Evolutionary conservation across 2,329 filamentous ascomycete species (phyloP), one percentile per base, ranked within the genome.

Genomic region (Cladophialophora exuberans): DNA sequence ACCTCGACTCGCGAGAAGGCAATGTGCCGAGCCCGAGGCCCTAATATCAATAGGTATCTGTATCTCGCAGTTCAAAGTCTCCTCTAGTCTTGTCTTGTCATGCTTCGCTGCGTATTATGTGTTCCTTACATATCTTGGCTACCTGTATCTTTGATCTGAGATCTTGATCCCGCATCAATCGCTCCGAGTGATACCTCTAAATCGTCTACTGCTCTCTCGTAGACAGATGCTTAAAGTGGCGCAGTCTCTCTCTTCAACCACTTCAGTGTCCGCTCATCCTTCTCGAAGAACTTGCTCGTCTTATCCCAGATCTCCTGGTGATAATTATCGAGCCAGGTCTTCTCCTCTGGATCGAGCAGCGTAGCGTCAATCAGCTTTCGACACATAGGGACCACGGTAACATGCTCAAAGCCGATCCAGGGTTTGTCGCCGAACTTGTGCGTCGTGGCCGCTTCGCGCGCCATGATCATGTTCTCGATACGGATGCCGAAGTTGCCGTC

Each of bases 371-470:
- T 91, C 61, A 99, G 76, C 59, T 90, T 97, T 58, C 86, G 83
- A 74, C 93, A 97, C 73, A 96, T 91, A 0, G 94, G 94, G 15
- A 93, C 90, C 90, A 99, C 90, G 0, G 94, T 99, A 62, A 97
- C 91, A 72, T 96, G 90, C 76, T 99, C 93, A 64, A 99, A 99
- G 3, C 92, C 91, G 30, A 97, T 78, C 74, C 89, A 99, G 2
- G 92, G 88, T 76, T 96, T 96, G 65, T 96, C 93, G 17, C 92
- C 93, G 68, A 97, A 97, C 30, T 86, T 84, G 72, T 96, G 83
- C 59, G 86, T 86, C 3, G 93, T 96, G 72, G 92, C 79, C n/a
- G 88, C 87, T 70, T 97, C 91, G 62, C 83, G 87, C 25, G 95
- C 90, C 79, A 97, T 87, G 62, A 96, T 84, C 66, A 99, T 85